A percentile compares a stretch with the other conserved stretches of the same genome.
Evolutionary conservation across 352 stramenopile genomes (phyloP).

Genomic region (Globisporangium spiculum): DNA sequence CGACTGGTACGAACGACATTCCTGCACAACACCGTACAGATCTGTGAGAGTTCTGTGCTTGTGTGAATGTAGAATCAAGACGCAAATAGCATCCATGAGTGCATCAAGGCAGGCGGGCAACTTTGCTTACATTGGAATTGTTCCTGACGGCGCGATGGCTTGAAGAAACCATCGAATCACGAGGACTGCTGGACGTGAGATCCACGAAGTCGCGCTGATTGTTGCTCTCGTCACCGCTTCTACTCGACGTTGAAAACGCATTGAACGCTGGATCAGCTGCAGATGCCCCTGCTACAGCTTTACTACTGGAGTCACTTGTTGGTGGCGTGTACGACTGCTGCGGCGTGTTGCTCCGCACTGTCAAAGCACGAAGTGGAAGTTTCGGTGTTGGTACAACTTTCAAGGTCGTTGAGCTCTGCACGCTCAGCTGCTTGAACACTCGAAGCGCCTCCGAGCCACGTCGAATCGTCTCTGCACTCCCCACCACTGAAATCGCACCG

Average conservation of each 20-base stretch:
- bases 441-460: slow-evolving; percentile 35
- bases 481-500: not conserved
- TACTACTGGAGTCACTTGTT: not conserved
- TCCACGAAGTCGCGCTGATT: slow-evolving; percentile 23
- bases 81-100: not conserved
- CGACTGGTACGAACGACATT: slow-evolving; percentile 1
- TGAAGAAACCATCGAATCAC: not conserved
- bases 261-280: not conserved
- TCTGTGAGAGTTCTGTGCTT: not conserved
- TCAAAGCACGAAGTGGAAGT: slow-evolving; percentile 2
- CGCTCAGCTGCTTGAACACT: slow-evolving; percentile 17
- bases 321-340: not conserved
- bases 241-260: not conserved
- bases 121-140: slow-evolving; percentile 1
- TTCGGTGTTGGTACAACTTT: slow-evolving; percentile 42
- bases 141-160: not conserved
- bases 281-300: not conserved
- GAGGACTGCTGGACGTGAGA: slow-evolving; percentile 17
- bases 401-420: slow-evolving; percentile 16
- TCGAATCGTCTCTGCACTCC: slow-evolving; percentile 33
- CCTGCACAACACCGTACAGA: not conserved
- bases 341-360: not conserved
- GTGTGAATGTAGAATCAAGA: not conserved
- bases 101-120: not conserved
- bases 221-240: not conserved